A percentile compares a stretch with the other conserved stretches of the same genome.
Conservation (phyloP, 2,329 filamentous ascomycete species). For the Pseudogymnoascus sp. region DNA sequence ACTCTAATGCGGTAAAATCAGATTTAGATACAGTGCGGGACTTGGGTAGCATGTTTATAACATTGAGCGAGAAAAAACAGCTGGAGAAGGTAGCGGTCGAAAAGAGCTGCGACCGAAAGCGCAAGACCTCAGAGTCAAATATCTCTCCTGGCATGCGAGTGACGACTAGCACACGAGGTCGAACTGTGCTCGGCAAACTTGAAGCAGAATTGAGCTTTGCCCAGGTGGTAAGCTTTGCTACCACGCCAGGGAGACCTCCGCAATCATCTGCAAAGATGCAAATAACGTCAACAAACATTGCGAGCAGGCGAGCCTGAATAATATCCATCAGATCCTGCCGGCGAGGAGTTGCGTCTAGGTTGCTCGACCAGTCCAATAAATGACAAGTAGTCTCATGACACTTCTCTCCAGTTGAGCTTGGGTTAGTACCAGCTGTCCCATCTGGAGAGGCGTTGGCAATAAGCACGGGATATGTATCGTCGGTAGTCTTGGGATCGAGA, state of each 20-base stretch:
- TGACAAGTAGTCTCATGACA: conserved; percentile 16
- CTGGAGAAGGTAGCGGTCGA: conserved; percentile 14
- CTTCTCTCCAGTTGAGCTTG: conserved; percentile 11
- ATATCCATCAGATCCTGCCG: conserved; percentile 13
- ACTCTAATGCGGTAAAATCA: conserved; percentile 12
- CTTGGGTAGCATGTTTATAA: conserved; percentile 13
- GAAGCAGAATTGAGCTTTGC: conserved; percentile 18
- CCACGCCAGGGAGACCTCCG: conserved; percentile 15
- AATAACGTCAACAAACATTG: conserved; percentile 22
- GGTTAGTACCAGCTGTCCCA: conserved; percentile 7
- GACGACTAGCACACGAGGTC: conserved; percentile 16
- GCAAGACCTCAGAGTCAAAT: conserved; percentile 14
- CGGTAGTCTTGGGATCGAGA: conserved; percentile 13
- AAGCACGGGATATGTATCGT: conserved; percentile 16
- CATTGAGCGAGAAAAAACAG: conserved; percentile 17
- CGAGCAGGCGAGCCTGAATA: conserved; percentile 17
- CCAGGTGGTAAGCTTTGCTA: conserved; percentile 17
- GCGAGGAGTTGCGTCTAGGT: neutral
- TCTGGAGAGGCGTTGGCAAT: conserved; percentile 16
- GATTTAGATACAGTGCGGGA: neutral
- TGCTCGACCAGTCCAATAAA: conserved; percentile 12
- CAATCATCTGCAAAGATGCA: conserved; percentile 24
- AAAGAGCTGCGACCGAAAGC: conserved; percentile 13
- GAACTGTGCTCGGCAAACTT: conserved; percentile 14
- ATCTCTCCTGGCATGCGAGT: conserved; percentile 12